Conservation (phyloP, 2,329 filamentous ascomycete genomes). For the Fusarium subglutinans region DNA sequence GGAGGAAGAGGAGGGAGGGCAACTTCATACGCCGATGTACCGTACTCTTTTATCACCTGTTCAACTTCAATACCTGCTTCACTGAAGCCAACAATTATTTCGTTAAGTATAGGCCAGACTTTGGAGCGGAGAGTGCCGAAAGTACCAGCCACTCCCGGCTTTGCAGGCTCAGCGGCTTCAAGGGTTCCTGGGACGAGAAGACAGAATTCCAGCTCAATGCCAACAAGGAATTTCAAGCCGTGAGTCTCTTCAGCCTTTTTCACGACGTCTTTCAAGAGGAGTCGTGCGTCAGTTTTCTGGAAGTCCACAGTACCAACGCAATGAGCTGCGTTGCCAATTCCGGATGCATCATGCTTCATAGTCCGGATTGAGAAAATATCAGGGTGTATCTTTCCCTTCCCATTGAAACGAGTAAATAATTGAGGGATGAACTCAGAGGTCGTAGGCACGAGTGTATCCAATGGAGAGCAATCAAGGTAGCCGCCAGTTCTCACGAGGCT, state of each 20-base stretch:
- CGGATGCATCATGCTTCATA: neutral
- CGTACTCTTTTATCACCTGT: conserved; percentile 9
- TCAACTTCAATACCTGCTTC: neutral
- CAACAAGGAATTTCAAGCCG: neutral
- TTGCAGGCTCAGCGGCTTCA: neutral
- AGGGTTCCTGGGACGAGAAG: neutral
- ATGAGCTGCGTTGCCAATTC: neutral
- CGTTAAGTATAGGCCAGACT: neutral
- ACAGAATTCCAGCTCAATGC: conserved; percentile 14
- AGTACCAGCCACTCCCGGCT: neutral
- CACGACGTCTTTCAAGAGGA: neutral
- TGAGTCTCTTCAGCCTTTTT: neutral
- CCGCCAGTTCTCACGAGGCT: neutral
- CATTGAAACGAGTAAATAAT: neutral
- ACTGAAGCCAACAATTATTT: neutral
- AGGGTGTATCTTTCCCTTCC: neutral
- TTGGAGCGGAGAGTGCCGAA: neutral
- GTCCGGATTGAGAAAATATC: neutral
- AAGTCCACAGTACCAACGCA: neutral
- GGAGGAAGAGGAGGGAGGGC: conserved; percentile 2
- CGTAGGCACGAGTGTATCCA: conserved; percentile 4
- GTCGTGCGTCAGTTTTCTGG: neutral
- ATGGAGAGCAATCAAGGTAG: neutral
- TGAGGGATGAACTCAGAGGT: neutral
- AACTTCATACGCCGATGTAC: neutral